A percentile compares a stretch with the other conserved stretches of the same genome.
Evolutionary conservation across 169 alveolate species (phyloP).

Genomic region (Plasmodium knowlesi): DNA sequence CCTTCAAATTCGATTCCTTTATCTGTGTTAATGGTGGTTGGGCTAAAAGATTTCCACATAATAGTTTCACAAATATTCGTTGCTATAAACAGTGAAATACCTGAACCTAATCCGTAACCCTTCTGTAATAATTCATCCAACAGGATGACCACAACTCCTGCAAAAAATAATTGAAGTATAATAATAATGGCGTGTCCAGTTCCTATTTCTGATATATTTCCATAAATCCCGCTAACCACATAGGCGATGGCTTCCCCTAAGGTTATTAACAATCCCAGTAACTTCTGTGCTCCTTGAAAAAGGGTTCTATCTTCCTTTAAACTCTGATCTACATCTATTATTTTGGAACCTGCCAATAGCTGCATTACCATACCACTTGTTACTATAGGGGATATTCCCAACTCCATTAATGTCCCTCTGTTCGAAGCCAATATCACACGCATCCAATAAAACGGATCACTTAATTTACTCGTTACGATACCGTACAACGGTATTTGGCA

Average conservation of each 20-base stretch:
- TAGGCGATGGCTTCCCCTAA: conserved; percentile 99
- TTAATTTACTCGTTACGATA: conserved; percentile 94
- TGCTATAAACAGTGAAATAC: conserved; percentile 99
- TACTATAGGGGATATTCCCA: conserved; percentile 98
- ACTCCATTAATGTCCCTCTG: conserved; percentile 99
- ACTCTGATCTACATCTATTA: conserved; percentile 98
- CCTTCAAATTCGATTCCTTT: conserved; percentile 99
- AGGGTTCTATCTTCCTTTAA: conserved; percentile 98
- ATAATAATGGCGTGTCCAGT: conserved; percentile 96
- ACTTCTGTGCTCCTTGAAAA: conserved; percentile 96
- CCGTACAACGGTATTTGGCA: conserved; percentile 99
- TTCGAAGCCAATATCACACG: conserved; percentile 99
- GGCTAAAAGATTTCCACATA: conserved; percentile 99
- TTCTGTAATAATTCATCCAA: conserved; percentile 99
- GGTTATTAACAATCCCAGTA: conserved; percentile 98
- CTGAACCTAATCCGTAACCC: conserved; percentile 99
- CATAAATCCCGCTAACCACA: conserved; percentile 98
- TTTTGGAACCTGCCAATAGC: conserved; percentile 99
- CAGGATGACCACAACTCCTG: conserved; percentile 99
- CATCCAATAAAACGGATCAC: conserved; percentile 99
- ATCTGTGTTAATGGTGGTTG: conserved; percentile 98
- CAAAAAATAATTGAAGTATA: conserved; percentile 96
- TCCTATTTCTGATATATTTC: conserved; percentile 97
- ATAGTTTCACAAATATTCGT: conserved; percentile 99
- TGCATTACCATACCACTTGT: conserved; percentile 99